Evolutionary conservation across 495 filamentous ascomycete species (phyloP).

Genomic region (Neurospora sp.): DNA sequence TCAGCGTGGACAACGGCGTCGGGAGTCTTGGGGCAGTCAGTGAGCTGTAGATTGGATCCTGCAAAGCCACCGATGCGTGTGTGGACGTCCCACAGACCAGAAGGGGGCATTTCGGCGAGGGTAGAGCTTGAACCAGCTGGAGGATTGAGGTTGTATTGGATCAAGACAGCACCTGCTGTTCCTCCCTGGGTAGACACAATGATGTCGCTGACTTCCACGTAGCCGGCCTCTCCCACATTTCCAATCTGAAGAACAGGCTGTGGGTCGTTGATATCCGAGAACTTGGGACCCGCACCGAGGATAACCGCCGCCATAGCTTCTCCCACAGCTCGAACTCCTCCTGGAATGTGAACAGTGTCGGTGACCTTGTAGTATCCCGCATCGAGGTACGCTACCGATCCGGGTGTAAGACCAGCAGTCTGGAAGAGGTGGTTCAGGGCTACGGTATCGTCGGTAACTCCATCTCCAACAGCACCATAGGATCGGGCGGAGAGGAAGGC

Average conservation of each 20-base stretch:
- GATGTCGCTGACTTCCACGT: conserved; percentile 47
- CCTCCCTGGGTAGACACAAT: conserved; percentile 33
- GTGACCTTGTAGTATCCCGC: conserved; percentile 32
- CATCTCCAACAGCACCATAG: conserved; percentile 19
- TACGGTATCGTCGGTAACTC: conserved; percentile 21
- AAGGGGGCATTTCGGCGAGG: conserved; percentile 48
- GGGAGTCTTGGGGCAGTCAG: conserved; percentile 52
- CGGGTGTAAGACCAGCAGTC: background rate
- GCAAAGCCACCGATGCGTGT: conserved; percentile 71
- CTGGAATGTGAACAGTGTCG: conserved; percentile 38
- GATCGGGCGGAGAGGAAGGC: conserved; percentile 21
- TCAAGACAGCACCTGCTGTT: conserved; percentile 46
- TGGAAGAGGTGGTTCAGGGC: conserved; percentile 16
- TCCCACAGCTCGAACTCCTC: conserved; percentile 36
- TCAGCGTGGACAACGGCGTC: conserved; percentile 32
- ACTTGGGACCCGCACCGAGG: conserved; percentile 34
- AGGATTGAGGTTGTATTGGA: conserved; percentile 72
- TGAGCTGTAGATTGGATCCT: conserved; percentile 66
- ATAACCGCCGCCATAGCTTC: conserved; percentile 35
- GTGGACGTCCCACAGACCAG: conserved; percentile 86
- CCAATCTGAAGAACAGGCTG: conserved; percentile 45
- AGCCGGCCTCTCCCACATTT: conserved; percentile 36
- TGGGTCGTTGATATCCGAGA: conserved; percentile 36
- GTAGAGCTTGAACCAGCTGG: background rate
- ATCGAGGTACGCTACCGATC: conserved; percentile 56